Evolutionary conservation across 257 asterid genomes (phyloP).

Genomic region (Nemophila menziesii): DNA sequence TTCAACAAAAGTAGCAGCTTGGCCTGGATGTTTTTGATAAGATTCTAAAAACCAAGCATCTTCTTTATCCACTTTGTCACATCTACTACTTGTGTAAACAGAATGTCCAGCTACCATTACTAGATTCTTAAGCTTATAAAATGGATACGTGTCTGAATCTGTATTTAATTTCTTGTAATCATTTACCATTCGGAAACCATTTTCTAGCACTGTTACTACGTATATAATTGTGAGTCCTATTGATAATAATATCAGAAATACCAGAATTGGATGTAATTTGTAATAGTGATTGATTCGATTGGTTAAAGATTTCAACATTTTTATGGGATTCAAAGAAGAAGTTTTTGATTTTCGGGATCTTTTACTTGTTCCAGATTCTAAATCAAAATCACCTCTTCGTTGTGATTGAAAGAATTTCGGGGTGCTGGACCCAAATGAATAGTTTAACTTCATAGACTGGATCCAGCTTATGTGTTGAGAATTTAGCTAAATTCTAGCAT

Average conservation of each 20-base stretch:
- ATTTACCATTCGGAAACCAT: conserved; percentile 23
- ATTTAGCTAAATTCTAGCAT: neutral
- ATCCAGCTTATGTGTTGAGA: conserved; percentile 5
- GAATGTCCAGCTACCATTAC: conserved; percentile 99
- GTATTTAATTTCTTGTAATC: conserved; percentile 28
- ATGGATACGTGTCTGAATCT: conserved; percentile 46
- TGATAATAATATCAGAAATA: conserved; percentile 40
- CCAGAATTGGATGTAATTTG: conserved; percentile 58
- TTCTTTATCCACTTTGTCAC: conserved; percentile 82
- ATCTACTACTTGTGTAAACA: conserved; percentile 73
- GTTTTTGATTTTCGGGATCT: conserved; percentile 42
- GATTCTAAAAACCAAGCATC: conserved; percentile 86
- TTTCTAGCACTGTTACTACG: conserved; percentile 30
- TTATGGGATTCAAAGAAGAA: conserved; percentile 22
- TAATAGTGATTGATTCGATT: conserved; percentile 41
- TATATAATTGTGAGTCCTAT: conserved; percentile 36
- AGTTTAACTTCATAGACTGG: conserved; percentile 62
- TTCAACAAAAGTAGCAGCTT: conserved; percentile 78
- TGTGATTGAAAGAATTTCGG: conserved; percentile 84
- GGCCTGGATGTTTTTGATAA: conserved; percentile 91
- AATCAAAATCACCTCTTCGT: conserved; percentile 72
- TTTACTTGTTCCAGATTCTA: conserved; percentile 64
- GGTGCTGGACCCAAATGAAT: conserved; percentile 59
- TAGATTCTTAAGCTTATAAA: conserved; percentile 51
- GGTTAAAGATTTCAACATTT: conserved; percentile 55